A percentile compares a stretch with the other conserved stretches of the same genome.
Evolutionary conservation across 148 eudicot genomes (phyloP).

Genomic region (Chenopodium album): DNA sequence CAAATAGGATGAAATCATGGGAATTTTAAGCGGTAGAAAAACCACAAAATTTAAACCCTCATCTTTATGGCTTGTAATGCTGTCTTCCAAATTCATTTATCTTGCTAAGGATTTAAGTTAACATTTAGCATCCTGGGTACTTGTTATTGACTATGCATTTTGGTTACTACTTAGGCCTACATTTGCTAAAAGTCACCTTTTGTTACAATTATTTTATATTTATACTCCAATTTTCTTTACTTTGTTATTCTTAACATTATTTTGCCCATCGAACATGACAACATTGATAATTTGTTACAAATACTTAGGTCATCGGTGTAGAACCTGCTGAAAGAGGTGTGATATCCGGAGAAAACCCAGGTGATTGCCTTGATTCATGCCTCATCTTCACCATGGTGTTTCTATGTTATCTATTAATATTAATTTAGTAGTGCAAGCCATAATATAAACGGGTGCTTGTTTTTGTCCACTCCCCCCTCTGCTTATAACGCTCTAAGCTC

Average conservation of each 20-base stretch:
- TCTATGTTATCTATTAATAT: background rate
- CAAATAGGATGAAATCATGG: background rate
- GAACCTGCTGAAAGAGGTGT: slow-evolving; percentile 71
- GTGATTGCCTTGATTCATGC: slow-evolving; percentile 27
- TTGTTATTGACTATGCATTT: background rate
- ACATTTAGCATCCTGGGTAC: background rate
- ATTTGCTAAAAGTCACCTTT: background rate
- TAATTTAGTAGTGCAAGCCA: no score
- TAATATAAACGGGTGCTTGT: background rate
- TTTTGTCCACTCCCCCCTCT: background rate
- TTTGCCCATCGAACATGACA: background rate
- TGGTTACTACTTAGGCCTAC: background rate
- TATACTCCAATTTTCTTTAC: background rate
- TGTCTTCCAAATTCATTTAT: background rate
- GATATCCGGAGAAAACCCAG: slow-evolving; percentile 66
- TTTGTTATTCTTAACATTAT: background rate
- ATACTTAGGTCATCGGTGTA: slow-evolving; percentile 60
- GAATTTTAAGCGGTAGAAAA: background rate
- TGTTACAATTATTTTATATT: background rate
- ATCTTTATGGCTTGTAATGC: background rate
- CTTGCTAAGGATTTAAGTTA: background rate
- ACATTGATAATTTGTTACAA: background rate
- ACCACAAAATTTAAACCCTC: no score
- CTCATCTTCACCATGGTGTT: background rate
- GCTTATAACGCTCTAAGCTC: background rate